Evolutionary conservation across 345 rosid species (phyloP).

Genomic region (Aquilaria malaccensis): DNA sequence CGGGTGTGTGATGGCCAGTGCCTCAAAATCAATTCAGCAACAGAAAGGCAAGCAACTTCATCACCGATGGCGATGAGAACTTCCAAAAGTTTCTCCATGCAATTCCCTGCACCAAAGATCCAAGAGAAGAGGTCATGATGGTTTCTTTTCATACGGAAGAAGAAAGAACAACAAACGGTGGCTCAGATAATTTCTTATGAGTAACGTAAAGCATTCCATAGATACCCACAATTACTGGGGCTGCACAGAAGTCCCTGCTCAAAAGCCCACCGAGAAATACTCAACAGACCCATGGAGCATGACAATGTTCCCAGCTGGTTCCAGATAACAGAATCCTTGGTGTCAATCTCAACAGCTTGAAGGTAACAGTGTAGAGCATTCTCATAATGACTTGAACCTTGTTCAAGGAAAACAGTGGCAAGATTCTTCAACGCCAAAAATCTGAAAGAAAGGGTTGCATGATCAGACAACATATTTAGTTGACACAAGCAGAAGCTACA

Average conservation of each 20-base stretch:
- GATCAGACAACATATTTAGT: background rate
- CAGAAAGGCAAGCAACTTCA: constrained; percentile 93
- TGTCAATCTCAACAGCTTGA: constrained; percentile 96
- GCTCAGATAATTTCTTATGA: background rate
- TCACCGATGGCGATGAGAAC: constrained; percentile 98
- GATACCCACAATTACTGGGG: constrained; percentile 82
- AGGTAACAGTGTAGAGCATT: constrained; percentile 86
- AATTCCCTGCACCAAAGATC: constrained; percentile 66
- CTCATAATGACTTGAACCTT: constrained; percentile 77
- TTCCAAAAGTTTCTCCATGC: constrained; percentile 98
- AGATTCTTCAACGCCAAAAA: constrained; percentile 94
- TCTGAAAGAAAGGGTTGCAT: constrained; percentile 31
- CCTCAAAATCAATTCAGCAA: constrained; percentile 88
- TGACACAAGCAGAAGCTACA: background rate
- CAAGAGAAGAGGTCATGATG: constrained; percentile 1
- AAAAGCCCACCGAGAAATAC: constrained; percentile 96
- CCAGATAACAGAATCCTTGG: constrained; percentile 95
- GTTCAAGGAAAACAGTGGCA: constrained; percentile 84
- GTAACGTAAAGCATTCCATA: constrained; percentile 7
- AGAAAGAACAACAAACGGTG: background rate
- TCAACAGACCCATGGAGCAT: constrained; percentile 89
- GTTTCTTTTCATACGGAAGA: constrained; percentile 1
- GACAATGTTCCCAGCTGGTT: constrained; percentile 94
- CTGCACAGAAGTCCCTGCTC: constrained; percentile 99
- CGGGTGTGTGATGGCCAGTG: constrained; percentile 99